phyloP scores from a whole-genome alignment of 2,329 filamentous ascomycete genomes.

The Pestalotiopsis sp. region DNA sequence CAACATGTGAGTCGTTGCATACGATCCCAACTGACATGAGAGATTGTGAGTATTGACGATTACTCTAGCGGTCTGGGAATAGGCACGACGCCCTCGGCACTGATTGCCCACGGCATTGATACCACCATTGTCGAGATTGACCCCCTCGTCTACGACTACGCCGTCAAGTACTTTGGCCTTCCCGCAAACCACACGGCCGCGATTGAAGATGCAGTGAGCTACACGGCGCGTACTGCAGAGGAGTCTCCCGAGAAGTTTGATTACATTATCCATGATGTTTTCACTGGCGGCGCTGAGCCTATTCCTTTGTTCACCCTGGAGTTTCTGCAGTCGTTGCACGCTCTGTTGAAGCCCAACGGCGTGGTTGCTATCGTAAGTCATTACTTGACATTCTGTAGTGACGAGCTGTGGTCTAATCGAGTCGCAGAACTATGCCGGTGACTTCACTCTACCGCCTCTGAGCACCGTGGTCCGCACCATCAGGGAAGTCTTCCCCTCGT shows the following conservation, averaged over 20 bases:
- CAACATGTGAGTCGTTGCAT: conserved; percentile 68
- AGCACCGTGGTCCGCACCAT: conserved; percentile 84
- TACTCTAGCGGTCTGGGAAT: conserved; percentile 78
- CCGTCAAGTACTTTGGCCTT: conserved; percentile 80
- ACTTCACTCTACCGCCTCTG: conserved; percentile 77
- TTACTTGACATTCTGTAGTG: background rate
- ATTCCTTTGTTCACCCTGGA: conserved; percentile 84
- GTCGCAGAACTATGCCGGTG: conserved; percentile 87
- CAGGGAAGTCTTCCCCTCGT: conserved; percentile 79
- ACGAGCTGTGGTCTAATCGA: background rate
- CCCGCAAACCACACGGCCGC: conserved; percentile 77
- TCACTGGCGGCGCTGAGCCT: conserved; percentile 94
- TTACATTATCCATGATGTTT: conserved; percentile 97
- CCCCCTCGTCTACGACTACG: conserved; percentile 83
- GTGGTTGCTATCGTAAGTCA: conserved; percentile 81
- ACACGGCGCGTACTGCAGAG: conserved; percentile 52
- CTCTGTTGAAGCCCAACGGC: conserved; percentile 76
- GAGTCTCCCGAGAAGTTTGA: conserved; percentile 64
- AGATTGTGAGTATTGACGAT: conserved; percentile 18
- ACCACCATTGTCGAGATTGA: conserved; percentile 97
- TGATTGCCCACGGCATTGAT: conserved; percentile 85
- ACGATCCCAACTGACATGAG: background rate
- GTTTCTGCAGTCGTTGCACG: conserved; percentile 73
- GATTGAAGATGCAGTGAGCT: conserved; percentile 81
- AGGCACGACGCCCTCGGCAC: conserved; percentile 84